A percentile compares a stretch with the other conserved stretches of the same genome.
Evolutionary conservation across 2,329 filamentous ascomycete genomes (phyloP).

Genomic region (Apiospora kogelbergensis): DNA sequence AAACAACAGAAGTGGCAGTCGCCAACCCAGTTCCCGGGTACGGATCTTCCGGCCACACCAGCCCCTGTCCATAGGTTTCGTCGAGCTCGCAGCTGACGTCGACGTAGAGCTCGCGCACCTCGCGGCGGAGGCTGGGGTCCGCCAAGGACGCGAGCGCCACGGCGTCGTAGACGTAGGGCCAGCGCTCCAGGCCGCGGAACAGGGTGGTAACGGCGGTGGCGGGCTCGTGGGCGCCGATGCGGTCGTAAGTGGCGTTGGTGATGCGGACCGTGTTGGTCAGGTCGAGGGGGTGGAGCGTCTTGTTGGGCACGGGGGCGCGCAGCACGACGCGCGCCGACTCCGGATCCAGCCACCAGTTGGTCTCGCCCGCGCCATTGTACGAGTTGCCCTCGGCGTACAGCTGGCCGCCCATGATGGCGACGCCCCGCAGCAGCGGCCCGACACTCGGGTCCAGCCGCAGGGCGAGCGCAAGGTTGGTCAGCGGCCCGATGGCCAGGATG

Average conservation of each 20-base stretch:
- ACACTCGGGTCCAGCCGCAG: background rate
- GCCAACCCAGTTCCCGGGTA: background rate
- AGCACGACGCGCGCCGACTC: slow-evolving; percentile 1
- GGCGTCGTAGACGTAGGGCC: background rate
- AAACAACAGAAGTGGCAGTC: background rate
- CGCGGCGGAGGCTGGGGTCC: background rate
- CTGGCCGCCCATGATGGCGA: background rate
- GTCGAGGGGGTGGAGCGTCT: background rate
- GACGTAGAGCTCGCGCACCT: background rate
- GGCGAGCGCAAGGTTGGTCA: background rate
- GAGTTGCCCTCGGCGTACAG: background rate
- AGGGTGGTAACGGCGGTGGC: background rate
- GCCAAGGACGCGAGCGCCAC: background rate
- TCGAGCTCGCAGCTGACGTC: background rate
- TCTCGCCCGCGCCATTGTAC: slow-evolving; percentile 4
- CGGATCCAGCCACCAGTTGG: slow-evolving; percentile 2
- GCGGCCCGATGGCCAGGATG: background rate
- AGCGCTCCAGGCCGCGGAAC: background rate
- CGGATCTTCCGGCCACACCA: background rate
- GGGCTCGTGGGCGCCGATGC: background rate
- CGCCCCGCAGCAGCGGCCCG: background rate
- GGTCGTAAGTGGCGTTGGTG: background rate
- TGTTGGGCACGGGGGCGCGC: background rate
- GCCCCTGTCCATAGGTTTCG: background rate
- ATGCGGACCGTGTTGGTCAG: slow-evolving; percentile 4